Evolutionary conservation across 1,139 yeast genomes (phyloP), one percentile per base, ranked within the genome.

Genomic region (Kodamaea ohmeri): DNA sequence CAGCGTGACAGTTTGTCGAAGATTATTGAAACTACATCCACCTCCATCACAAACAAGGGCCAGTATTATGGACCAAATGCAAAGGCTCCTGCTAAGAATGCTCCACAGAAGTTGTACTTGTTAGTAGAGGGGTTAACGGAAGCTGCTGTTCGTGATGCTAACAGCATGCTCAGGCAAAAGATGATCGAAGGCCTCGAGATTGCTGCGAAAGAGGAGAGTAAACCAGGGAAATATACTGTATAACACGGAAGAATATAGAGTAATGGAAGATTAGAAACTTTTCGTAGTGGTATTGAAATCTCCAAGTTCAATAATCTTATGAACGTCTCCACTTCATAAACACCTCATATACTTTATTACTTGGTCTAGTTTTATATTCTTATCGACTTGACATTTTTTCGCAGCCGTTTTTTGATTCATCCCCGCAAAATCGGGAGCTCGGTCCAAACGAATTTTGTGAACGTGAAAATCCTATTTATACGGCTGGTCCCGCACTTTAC

Each of bases 41-140:
- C 92, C 1, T 81, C 96, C 4, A 80, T 90, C 36, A 89, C 97
- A 1, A 79, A 80, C 37, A 87, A 82, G 55, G 98, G 98, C 9
- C 78, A 75, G 45, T 90, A 65, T 55, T 84, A 86, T 51, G 79
- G 89, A 1, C 72, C 82, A 0, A 60, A 57, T 21, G 78, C 80
- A 0, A 69, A 71, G 29, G 61, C 60, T 3, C 61, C 67, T 2
- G 42, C 51, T 2, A 51, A 55, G 25, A 63, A 59, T 60, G 83
- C 79, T 2, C 89, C 84, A 21, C 87, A 89, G 1, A 88, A 87
- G 60, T 65, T 92, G 40, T 87, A 84, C 50, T 63, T 92, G 30
- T 66, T 86, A 32, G 80, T 92, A 25, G 97, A 92, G 57, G 92
- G 94, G 2, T 74, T 76, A 18, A 77, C 81, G 4, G 84, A 82